Evolutionary conservation across 371 early-diverging fungal species (phyloP).

Genomic region (Umbelopsis sp.): DNA sequence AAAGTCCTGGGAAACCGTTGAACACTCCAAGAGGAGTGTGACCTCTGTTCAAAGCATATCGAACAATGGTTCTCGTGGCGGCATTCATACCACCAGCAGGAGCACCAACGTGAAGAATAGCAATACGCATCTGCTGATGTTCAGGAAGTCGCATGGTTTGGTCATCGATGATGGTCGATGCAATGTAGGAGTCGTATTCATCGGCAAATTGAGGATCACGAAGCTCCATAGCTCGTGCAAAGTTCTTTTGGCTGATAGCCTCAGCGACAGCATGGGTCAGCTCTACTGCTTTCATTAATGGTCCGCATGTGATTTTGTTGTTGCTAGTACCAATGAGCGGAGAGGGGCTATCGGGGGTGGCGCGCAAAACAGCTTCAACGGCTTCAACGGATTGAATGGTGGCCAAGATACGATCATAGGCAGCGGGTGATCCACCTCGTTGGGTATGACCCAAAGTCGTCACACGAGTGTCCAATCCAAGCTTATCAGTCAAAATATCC

Average conservation of each 20-base stretch:
- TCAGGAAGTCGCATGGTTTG: slow-evolving; percentile 34
- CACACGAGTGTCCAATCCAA: slow-evolving; percentile 93
- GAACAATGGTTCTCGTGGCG: slow-evolving; percentile 90
- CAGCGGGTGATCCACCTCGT: slow-evolving; percentile 96
- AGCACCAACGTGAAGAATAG: slow-evolving; percentile 93
- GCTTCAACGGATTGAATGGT: slow-evolving; percentile 96
- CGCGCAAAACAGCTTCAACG: slow-evolving; percentile 90
- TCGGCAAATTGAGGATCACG: slow-evolving; percentile 91
- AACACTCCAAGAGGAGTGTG: slow-evolving; percentile 84
- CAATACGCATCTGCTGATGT: slow-evolving; percentile 78
- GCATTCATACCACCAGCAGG: slow-evolving; percentile 99
- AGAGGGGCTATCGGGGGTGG: slow-evolving; percentile 86
- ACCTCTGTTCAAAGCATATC: slow-evolving; percentile 85
- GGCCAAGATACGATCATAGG: slow-evolving; percentile 93
- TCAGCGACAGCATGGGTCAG: slow-evolving; percentile 89
- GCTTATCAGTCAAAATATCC: slow-evolving; percentile 76
- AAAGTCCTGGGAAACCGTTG: slow-evolving; percentile 96
- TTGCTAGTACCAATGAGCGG: slow-evolving; percentile 92
- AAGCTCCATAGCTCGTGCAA: slow-evolving; percentile 87
- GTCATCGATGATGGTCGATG: slow-evolving; percentile 51
- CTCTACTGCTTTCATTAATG: slow-evolving; percentile 92
- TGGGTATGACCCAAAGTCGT: slow-evolving; percentile 98
- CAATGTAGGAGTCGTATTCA: slow-evolving; percentile 66
- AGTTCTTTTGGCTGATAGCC: slow-evolving; percentile 83
- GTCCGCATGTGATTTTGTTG: slow-evolving; percentile 83